Conservation (phyloP, 495 filamentous ascomycete genomes). For the Penicillium manginii region DNA sequence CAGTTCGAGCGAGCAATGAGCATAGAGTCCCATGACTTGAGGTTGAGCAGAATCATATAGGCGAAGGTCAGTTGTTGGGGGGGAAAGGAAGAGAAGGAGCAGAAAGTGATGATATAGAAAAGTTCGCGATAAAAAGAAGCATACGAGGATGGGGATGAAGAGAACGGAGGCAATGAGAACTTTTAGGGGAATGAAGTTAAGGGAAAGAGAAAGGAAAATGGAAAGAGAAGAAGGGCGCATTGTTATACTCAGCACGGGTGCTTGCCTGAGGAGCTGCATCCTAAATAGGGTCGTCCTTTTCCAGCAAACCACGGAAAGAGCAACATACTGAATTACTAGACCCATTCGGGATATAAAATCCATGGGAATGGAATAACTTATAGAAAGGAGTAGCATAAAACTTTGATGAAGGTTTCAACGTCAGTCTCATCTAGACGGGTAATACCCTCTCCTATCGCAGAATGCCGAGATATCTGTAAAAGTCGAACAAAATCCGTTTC, state of each 20-base stretch:
- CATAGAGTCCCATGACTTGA: not conserved
- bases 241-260: not conserved
- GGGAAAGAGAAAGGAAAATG: not conserved
- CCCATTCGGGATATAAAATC: too few species aligned
- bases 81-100: too few species aligned
- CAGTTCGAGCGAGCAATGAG: not conserved
- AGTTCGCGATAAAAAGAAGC: not conserved
- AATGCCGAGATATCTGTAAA: too few species aligned
- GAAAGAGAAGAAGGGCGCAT: not conserved
- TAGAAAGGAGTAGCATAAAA: too few species aligned
- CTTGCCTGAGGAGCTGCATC: not conserved
- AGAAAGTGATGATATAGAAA: too few species aligned
- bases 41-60: not conserved
- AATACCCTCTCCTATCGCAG: too few species aligned
- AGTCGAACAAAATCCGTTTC: too few species aligned
- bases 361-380: too few species aligned
- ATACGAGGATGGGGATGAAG: not conserved
- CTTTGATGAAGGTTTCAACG: too few species aligned
- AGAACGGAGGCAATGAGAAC: not conserved
- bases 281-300: not conserved
- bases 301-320: too few species aligned
- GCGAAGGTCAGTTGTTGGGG: not conserved
- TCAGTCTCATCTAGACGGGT: too few species aligned
- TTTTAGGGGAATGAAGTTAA: not conserved
- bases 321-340: too few species aligned